A percentile compares a stretch with the other conserved stretches of the same genome.
These are phyloP conservation scores for Serendipita sp. DNA, from an alignment of 768 basidiomycete genomes.

Conservation along the genomic window DNA sequence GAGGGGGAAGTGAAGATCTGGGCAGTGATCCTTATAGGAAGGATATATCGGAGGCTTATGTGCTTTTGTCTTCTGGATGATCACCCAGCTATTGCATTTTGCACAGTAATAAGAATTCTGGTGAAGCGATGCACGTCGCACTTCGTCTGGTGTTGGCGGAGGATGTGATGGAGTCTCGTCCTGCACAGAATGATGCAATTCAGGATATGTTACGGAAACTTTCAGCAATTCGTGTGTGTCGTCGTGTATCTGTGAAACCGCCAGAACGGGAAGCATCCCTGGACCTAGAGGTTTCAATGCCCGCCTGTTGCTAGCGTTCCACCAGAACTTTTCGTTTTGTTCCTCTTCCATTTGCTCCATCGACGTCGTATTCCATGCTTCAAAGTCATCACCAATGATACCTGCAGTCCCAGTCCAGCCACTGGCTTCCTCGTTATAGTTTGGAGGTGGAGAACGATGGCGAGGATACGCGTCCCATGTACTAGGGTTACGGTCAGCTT, in stretches of 20 bases:
- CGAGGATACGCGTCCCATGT: neutral
- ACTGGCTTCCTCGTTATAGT: neutral
- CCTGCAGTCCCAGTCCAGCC: neutral
- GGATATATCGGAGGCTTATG: constrained; percentile 46
- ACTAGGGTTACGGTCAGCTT: neutral
- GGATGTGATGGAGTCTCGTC: neutral
- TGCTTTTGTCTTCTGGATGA: constrained; percentile 46
- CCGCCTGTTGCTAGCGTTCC: neutral
- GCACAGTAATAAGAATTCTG: constrained; percentile 72
- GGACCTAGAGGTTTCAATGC: neutral
- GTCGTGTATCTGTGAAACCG: neutral
- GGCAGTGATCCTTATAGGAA: constrained; percentile 29
- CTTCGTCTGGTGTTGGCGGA: neutral
- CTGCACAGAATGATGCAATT: neutral
- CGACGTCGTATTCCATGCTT: neutral
- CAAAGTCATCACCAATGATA: neutral
- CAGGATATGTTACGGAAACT: neutral
- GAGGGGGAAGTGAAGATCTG: constrained; percentile 35
- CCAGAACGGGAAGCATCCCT: constrained; percentile 3
- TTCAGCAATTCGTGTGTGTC: neutral
- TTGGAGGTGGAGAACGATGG: constrained; percentile 5
- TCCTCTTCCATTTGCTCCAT: neutral
- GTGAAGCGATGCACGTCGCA: constrained; percentile 44
- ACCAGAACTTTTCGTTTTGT: neutral
- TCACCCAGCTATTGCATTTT: constrained; percentile 69